phyloP scores from a whole-genome alignment of 2,329 filamentous ascomycete genomes.

The Atkinsonella hypoxylon region DNA sequence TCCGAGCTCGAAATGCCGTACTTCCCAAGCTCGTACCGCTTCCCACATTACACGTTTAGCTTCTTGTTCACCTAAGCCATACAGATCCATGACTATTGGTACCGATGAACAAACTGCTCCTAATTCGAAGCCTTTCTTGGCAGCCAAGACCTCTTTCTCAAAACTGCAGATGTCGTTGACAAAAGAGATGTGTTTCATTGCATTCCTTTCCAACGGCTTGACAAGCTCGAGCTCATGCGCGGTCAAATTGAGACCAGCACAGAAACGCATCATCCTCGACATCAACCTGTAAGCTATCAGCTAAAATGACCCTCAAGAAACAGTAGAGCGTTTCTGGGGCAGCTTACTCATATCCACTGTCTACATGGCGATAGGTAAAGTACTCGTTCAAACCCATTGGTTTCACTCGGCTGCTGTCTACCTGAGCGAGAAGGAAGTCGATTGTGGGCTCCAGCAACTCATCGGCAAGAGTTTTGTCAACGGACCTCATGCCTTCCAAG shows the following conservation, averaged over 20 bases:
- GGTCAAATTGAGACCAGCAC: background rate
- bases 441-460: conserved; percentile 25
- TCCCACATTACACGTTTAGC: background rate
- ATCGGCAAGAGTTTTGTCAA: conserved; percentile 23
- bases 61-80: too few species aligned
- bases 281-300: too few species aligned
- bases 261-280: background rate
- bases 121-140: background rate
- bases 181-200: conserved; percentile 25
- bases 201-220: conserved; percentile 20
- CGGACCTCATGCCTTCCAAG: conserved; percentile 26
- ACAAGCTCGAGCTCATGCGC: conserved; percentile 15
- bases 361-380: conserved; percentile 24
- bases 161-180: conserved; percentile 30
- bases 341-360: conserved; percentile 28
- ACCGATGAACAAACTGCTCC: background rate
- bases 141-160: conserved; percentile 22
- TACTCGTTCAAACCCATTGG: conserved; percentile 20
- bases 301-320: too few species aligned
- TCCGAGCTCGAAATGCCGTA: background rate
- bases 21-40: background rate
- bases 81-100: too few species aligned
- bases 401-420: conserved; percentile 17
- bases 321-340: too few species aligned
- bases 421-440: conserved; percentile 29